A percentile compares a stretch with the other conserved stretches of the same genome.
These are phyloP conservation scores for Rhodotorula glutinis DNA, from an alignment of 1,284 basidiomycete species.

Conservation along the genomic window DNA sequence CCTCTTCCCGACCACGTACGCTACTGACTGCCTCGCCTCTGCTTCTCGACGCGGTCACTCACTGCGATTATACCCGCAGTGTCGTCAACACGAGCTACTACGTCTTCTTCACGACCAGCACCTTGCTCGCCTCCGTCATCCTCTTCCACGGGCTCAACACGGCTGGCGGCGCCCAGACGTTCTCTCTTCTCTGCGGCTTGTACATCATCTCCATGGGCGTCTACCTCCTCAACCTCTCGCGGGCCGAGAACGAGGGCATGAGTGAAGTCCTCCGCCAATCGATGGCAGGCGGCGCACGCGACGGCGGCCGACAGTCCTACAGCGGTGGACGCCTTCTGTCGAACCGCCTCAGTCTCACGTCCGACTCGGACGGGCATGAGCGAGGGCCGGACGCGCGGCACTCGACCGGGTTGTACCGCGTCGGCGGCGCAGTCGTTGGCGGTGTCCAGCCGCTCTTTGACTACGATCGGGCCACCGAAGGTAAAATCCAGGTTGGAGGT, in stretches of 20 bases:
- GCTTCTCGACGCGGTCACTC: too few relatives aligned
- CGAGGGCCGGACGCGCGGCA: slow-evolving; percentile 14
- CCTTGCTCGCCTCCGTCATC: slow-evolving; percentile 86
- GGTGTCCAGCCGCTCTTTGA: slow-evolving; percentile 32
- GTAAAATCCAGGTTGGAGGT: slow-evolving; percentile 1
- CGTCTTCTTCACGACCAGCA: slow-evolving; percentile 95
- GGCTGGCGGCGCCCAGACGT: slow-evolving; percentile 69
- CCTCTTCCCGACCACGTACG: slow-evolving; percentile 77
- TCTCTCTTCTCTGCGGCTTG: slow-evolving; percentile 83
- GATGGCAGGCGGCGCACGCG: slow-evolving; percentile 1
- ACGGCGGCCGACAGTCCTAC: slow-evolving; percentile 20
- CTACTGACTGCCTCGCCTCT: too few relatives aligned
- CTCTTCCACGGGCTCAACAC: slow-evolving; percentile 98
- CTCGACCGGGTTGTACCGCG: slow-evolving; percentile 20
- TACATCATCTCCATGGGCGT: slow-evolving; percentile 80
- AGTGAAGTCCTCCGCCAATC: slow-evolving; percentile 11
- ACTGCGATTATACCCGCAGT: neutral
- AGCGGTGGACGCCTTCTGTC: neutral
- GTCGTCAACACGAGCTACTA: slow-evolving; percentile 96
- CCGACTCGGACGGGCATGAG: neutral
- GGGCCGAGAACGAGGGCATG: slow-evolving; percentile 29
- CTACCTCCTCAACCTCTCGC: slow-evolving; percentile 41
- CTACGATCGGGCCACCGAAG: slow-evolving; percentile 11
- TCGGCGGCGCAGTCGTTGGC: slow-evolving; percentile 18
- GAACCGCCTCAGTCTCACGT: neutral